A percentile compares a stretch with the other conserved stretches of the same genome.
These are phyloP conservation scores for Alternaria sp. DNA, from an alignment of 2,329 filamentous ascomycete species.

Conservation along the genomic window DNA sequence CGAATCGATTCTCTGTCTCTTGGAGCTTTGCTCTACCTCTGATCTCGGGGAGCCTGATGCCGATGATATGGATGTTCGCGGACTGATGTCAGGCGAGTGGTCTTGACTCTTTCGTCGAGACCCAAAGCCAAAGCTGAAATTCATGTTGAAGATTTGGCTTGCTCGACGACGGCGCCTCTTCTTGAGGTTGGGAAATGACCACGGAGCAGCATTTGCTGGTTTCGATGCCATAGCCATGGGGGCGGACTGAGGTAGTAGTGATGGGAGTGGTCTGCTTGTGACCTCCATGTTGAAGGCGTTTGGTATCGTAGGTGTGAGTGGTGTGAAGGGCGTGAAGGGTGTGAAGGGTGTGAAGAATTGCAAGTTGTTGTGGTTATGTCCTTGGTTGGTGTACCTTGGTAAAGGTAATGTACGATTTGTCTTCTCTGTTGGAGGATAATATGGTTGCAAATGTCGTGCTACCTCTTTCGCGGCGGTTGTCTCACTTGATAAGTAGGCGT, in stretches of 20 bases:
- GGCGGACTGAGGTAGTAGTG: neutral
- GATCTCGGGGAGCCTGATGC: slow-evolving; percentile 1
- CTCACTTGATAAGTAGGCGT: slow-evolving; percentile 17
- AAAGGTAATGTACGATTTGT: neutral
- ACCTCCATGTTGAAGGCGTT: slow-evolving; percentile 17
- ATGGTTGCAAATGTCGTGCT: neutral
- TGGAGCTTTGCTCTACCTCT: slow-evolving; percentile 13
- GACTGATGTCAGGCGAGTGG: slow-evolving; percentile 23
- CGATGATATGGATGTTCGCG: slow-evolving; percentile 21
- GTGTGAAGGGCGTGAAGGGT: neutral
- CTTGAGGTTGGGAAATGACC: slow-evolving; percentile 15
- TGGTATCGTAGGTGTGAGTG: slow-evolving; percentile 6
- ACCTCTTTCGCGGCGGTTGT: slow-evolving; percentile 9
- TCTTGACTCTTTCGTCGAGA: slow-evolving; percentile 15
- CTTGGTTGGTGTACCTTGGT: slow-evolving; percentile 3
- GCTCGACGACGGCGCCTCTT: slow-evolving; percentile 13
- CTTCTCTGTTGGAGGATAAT: neutral
- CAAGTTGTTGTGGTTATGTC: neutral
- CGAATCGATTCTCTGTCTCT: slow-evolving; percentile 23
- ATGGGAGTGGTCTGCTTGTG: slow-evolving; percentile 11
- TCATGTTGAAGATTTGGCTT: slow-evolving; percentile 23
- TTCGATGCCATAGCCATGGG: neutral
- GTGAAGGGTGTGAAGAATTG: neutral
- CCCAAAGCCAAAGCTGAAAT: slow-evolving; percentile 20
- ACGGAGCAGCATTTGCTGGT: slow-evolving; percentile 9